Evolutionary conservation across 192 early-diverging fungal genomes (phyloP).

Genomic region (Coemansia sp.): DNA sequence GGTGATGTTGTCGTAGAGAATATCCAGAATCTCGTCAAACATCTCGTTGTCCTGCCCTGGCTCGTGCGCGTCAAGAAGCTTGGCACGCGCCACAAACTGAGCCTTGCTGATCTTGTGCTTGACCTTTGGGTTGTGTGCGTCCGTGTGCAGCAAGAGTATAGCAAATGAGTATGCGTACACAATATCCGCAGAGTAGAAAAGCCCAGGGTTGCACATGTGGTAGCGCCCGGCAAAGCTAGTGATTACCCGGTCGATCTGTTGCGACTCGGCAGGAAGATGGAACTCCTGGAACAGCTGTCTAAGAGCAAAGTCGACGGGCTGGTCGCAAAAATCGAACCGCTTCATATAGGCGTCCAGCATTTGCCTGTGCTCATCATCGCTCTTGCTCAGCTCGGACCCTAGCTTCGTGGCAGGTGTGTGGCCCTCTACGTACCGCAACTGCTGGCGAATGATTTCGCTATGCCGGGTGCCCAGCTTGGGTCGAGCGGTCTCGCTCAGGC

Average conservation of each 20-base stretch:
- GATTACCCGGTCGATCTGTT: conserved; percentile 83
- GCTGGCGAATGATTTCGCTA: conserved; percentile 39
- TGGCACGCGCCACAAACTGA: conserved; percentile 72
- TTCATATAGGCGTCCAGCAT: conserved; percentile 63
- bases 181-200: conserved; percentile 65
- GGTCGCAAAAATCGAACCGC: conserved; percentile 63
- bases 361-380: conserved; percentile 58
- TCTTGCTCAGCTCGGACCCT: conserved; percentile 59
- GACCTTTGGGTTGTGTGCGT: conserved; percentile 82
- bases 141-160: conserved; percentile 80
- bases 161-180: conserved; percentile 81
- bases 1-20: conserved; percentile 59
- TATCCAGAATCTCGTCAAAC: conserved; percentile 72
- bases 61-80: conserved; percentile 65
- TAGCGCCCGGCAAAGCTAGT: conserved; percentile 74
- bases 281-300: conserved; percentile 73
- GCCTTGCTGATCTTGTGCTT: conserved; percentile 81
- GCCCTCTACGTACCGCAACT: conserved; percentile 39
- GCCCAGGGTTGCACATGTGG: conserved; percentile 65
- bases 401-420: conserved; percentile 51
- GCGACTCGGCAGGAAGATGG: conserved; percentile 76
- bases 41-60: conserved; percentile 48
- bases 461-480: conserved; percentile 13
- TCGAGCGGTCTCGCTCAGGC: background rate
- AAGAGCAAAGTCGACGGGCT: conserved; percentile 68